Base-by-base conservation (phyloP, 2,329 filamentous ascomycete genomes). In the Colletotrichum sp. region DNA sequence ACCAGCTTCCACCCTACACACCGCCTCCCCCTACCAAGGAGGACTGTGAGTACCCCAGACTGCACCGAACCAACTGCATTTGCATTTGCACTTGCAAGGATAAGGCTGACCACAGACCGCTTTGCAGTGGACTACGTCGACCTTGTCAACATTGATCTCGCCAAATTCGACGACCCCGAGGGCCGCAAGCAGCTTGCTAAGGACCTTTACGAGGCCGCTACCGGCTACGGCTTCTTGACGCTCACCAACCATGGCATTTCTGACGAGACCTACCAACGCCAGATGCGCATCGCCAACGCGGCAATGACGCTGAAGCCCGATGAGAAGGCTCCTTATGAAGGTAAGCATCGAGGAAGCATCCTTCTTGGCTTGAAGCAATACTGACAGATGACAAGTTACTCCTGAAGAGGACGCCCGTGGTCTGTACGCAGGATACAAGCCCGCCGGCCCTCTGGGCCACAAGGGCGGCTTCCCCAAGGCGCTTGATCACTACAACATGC, bases 361-460 rank as follows among this genome's bases (percentile, higher is more conserved):
- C 7, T 9, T 0, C 0, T 12, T 24, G 7, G 24, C 55, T 24
- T 16, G 6, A 0, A 28, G 13, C 9, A 16, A 28, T 59, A 28
- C 24, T 59, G 7, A 59, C 24, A 28, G 8, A 28, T 9, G 13
- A 14, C 14, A 16, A 81, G 81, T 80, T 21, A 81, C 79, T 2
- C 80, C 80, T 24, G 81, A 82, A 68, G 81, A 82, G 64, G 81
- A 82, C 30, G 78, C 77, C 18, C 78, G 78, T 21, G 81, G 81
- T 18, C 67, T 80, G 0, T 82, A 82, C 67, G 80, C 81, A 21
- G 81, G 81, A 9, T 82, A 78, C 77, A 82, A 82, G 76, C 79
- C 80, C 12, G 70, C 81, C 6, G 80, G 81, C 24, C 79, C 71
- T 60, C 77, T 78, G 57, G 79, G 74, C 67, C 78, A 72, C 73